Base-by-base conservation (phyloP, 2,329 filamentous ascomycete species). In the Nectriaceae sp. region DNA sequence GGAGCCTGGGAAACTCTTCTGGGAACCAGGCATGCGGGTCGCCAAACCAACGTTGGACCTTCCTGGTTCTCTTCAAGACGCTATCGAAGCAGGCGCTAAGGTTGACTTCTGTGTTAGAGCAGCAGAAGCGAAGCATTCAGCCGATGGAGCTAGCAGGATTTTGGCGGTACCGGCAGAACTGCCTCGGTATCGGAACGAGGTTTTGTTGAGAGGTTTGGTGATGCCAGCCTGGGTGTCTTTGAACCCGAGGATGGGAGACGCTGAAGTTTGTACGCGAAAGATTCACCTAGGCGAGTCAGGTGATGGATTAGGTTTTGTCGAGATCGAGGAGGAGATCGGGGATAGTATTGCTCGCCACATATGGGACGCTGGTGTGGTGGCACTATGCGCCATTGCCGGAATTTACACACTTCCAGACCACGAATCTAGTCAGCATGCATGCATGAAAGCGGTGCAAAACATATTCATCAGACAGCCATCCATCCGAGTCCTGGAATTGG, bases 261-360 rank as follows among this genome's bases (percentile, higher is more conserved):
- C 54, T 2, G 59, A 66, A 18, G 54, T 65, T 3, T 61, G 59
- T 6, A 64, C 63, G 31, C 61, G 68, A 15, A 63, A 63, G 19
- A 46, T 74, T 0, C 52, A 57, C 6, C 41, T 69, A 26, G 62
- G 57, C 5, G 60, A 59, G 1, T 51, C 50, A 1, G 22, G 54
- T 2, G 57, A 58, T 8, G 53, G 53, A 15, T 39, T 62, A 3
- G 56, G 63, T 1, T 56, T 53, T 10, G 51, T 80, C 6, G 68
- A 74, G 21, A 65, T 83, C 4, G 75, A 79, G 44, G 81, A 84
- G 50, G 78, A 82, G 44, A 74, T 83, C 10, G 80, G 79, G 13
- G 79, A 83, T 64, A 82, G 78, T 58, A 83, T 84, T 46, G 79
- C 80, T 1, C 74, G 80, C 3, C 80, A 83, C 50, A 70, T 83